phyloP scores from a whole-genome alignment of 2,329 filamentous ascomycete species.

The Colletotrichum caudatum region DNA sequence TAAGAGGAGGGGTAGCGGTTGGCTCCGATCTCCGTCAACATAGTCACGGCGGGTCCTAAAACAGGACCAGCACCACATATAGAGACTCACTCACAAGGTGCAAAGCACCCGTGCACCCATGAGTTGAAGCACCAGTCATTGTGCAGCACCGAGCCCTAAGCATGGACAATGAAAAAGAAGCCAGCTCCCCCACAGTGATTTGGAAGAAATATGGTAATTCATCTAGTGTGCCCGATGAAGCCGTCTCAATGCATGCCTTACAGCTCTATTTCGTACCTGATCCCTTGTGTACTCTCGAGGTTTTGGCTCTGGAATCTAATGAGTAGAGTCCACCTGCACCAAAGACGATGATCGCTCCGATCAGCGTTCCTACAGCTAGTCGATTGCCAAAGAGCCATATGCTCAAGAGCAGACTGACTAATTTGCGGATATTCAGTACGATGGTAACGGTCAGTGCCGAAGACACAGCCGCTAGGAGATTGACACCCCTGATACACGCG shows the following conservation, averaged over 20 bases:
- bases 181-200: neutral
- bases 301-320: slow-evolving; percentile 69
- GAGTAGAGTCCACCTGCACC: slow-evolving; percentile 92
- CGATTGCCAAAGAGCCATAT: slow-evolving; percentile 95
- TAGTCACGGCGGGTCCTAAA: slow-evolving; percentile 15
- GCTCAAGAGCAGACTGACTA: slow-evolving; percentile 90
- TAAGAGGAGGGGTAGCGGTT: slow-evolving; percentile 23
- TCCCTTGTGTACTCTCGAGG: slow-evolving; percentile 41
- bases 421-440: slow-evolving; percentile 93
- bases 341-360: slow-evolving; percentile 89
- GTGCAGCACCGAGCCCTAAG: neutral
- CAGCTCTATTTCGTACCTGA: slow-evolving; percentile 31
- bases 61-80: neutral
- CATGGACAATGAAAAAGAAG: neutral
- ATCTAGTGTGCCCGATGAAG: neutral
- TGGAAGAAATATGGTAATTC: neutral
- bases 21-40: slow-evolving; percentile 28
- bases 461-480: slow-evolving; percentile 88
- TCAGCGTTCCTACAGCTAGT: slow-evolving; percentile 79
- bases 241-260: neutral
- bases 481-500: slow-evolving; percentile 94
- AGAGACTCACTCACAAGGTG: neutral
- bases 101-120: neutral
- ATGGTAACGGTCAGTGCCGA: slow-evolving; percentile 97
- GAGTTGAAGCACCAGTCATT: neutral